phyloP scores from a whole-genome alignment of 2,329 filamentous ascomycete genomes.

The Sclerotinia trifoliorum region DNA sequence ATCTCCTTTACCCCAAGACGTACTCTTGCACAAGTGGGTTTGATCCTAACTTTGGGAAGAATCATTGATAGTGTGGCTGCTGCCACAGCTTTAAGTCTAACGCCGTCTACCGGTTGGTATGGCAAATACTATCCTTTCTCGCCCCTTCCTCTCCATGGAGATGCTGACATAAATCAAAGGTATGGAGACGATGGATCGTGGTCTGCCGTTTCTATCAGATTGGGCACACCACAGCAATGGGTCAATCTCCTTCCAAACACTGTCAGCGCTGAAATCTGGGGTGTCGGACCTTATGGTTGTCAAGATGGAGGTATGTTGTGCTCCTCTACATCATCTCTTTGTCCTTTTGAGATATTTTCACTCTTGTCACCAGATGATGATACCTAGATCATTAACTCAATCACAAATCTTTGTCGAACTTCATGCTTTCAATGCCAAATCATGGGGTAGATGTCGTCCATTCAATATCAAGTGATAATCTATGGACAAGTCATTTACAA shows the following conservation, averaged over 20 bases:
- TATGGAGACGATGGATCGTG: conserved; percentile 67
- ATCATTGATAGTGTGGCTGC: conserved; percentile 8
- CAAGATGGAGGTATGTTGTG: conserved; percentile 30
- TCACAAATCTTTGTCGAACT: background rate
- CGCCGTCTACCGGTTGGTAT: conserved; percentile 37
- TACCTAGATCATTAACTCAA: background rate
- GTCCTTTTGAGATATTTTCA: background rate
- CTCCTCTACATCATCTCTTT: background rate
- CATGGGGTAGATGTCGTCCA: background rate
- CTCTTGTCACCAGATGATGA: background rate
- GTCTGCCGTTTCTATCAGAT: conserved; percentile 65
- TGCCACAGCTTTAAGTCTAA: conserved; percentile 31
- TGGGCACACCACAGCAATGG: conserved; percentile 53
- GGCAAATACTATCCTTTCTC: background rate
- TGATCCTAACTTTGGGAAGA: background rate
- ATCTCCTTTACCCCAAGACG: background rate
- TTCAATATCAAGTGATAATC: background rate
- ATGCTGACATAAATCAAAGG: conserved; percentile 42
- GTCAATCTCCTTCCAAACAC: conserved; percentile 64
- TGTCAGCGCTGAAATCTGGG: conserved; percentile 69
- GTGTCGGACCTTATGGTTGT: conserved; percentile 59
- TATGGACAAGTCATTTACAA: background rate
- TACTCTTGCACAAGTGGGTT: background rate
- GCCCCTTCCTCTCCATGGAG: no score
- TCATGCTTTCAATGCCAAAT: no score